phyloP scores from a whole-genome alignment of 2,329 filamentous ascomycete genomes.

The Apiospora aurea region DNA sequence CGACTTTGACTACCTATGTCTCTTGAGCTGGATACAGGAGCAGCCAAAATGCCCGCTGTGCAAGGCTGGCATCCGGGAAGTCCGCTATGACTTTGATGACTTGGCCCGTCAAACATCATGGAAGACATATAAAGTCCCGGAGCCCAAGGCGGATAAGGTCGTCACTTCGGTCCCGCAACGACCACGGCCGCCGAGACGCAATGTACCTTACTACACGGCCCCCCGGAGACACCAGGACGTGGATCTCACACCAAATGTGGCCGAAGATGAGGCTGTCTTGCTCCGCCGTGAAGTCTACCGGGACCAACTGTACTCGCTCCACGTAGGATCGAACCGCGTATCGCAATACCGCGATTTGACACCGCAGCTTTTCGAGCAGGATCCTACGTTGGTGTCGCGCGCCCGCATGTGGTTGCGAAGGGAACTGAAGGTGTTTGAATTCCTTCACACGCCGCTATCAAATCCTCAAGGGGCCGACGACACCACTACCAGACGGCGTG shows the following conservation, averaged over 20 bases:
- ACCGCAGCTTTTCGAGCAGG: conserved; percentile 67
- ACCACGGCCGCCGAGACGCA: conserved; percentile 23
- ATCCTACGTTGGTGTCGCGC: conserved; percentile 73
- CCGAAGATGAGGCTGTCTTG: conserved; percentile 50
- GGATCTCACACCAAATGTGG: conserved; percentile 30
- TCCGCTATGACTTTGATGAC: conserved; percentile 70
- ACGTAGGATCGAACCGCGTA: conserved; percentile 82
- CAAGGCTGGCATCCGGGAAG: conserved; percentile 61
- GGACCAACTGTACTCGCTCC: conserved; percentile 75
- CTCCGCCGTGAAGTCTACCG: conserved; percentile 77
- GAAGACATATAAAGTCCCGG: conserved; percentile 64
- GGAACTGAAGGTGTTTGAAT: conserved; percentile 84
- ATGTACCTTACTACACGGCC: conserved; percentile 24
- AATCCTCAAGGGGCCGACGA: conserved; percentile 31
- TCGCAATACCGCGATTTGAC: conserved; percentile 80
- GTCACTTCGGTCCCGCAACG: neutral
- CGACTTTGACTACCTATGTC: conserved; percentile 85
- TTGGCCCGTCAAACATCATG: conserved; percentile 52
- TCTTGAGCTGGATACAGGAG: conserved; percentile 81
- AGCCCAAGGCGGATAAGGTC: conserved; percentile 29
- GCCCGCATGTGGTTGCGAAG: conserved; percentile 83
- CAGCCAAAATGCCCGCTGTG: conserved; percentile 81
- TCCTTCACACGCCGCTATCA: conserved; percentile 56
- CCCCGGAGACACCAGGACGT: neutral
- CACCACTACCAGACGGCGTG: conserved; percentile 49